phyloP scores from a whole-genome alignment of 2,329 filamentous ascomycete genomes.

The Sclerotinia subarctica region DNA sequence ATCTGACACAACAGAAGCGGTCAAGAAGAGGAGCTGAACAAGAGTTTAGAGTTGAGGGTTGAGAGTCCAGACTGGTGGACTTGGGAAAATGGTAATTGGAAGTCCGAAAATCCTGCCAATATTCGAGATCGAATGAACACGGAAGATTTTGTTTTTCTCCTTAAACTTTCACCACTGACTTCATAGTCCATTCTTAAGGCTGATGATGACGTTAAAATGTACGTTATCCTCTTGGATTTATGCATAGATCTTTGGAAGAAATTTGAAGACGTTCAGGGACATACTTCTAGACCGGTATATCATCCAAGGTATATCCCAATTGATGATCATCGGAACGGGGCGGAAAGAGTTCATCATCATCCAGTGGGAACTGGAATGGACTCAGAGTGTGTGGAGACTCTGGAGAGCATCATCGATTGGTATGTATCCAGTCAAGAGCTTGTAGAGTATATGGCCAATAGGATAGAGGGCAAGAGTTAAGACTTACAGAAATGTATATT shows the following conservation, averaged over 20 bases:
- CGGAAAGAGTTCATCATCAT: not conserved
- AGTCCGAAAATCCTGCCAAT: not conserved
- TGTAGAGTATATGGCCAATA: not conserved
- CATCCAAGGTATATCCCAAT: not conserved
- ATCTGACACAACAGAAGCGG: constrained; percentile 10
- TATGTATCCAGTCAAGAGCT: not conserved
- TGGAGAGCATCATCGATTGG: not conserved
- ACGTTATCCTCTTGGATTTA: not conserved
- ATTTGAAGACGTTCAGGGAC: not conserved
- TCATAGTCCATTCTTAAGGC: not conserved
- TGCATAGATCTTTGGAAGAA: not conserved
- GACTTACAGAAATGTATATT: not conserved
- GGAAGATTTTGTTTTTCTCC: not conserved
- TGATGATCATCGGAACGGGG: not conserved
- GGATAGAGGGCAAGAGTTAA: not conserved
- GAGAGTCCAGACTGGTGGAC: too few species aligned
- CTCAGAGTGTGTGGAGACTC: not conserved
- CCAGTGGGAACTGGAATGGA: not conserved
- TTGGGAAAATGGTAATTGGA: not conserved
- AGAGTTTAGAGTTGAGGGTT: not conserved
- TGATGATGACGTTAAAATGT: not conserved
- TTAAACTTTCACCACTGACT: not conserved
- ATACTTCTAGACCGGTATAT: constrained; percentile 1
- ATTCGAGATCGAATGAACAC: not conserved
- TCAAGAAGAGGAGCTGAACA: constrained; percentile 1